Evolutionary conservation across 345 rosid species (phyloP).

Genomic region (Barbarea vulgaris): DNA sequence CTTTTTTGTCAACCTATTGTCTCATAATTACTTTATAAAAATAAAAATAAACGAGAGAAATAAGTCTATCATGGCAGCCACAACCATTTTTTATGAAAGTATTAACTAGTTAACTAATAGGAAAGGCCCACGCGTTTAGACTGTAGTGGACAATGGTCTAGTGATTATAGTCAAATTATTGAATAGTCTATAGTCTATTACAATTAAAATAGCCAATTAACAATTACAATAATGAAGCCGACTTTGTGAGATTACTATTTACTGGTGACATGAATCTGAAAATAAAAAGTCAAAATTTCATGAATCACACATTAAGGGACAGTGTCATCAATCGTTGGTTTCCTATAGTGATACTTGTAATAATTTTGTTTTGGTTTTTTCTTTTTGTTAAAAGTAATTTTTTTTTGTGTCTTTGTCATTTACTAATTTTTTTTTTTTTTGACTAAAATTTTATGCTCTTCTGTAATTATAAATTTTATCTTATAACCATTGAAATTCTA

Average conservation of each 20-base stretch:
- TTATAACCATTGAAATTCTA: background rate
- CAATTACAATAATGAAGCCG: no score
- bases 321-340: background rate
- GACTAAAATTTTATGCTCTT: background rate
- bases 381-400: background rate
- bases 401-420: background rate
- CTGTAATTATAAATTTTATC: background rate
- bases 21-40: background rate
- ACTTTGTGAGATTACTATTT: background rate
- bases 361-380: background rate
- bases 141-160: slow-evolving; percentile 17
- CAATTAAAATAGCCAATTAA: no score
- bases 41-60: background rate
- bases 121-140: slow-evolving; percentile 8
- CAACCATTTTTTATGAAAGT: background rate
- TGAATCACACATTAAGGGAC: background rate
- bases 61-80: slow-evolving; percentile 29
- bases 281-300: background rate
- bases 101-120: background rate
- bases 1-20: background rate
- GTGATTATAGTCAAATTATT: slow-evolving; percentile 26
- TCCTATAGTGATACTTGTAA: background rate
- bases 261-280: slow-evolving; percentile 4
- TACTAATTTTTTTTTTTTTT: background rate
- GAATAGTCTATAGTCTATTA: no score